phyloP scores from a whole-genome alignment of 257 asterid species.

The Datura wrightii region DNA sequence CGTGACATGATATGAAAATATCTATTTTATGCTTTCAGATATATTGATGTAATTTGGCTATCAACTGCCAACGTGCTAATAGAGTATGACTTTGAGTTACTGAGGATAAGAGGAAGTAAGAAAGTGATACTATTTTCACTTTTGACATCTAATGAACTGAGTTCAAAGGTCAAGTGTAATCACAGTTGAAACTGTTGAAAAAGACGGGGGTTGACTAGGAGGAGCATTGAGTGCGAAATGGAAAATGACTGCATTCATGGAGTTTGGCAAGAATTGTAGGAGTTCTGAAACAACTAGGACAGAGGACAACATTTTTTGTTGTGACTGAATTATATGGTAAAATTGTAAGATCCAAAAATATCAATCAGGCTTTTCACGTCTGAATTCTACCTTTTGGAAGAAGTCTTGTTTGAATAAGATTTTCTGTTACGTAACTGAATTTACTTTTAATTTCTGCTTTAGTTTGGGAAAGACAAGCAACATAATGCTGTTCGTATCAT shows the following conservation, averaged over 20 bases:
- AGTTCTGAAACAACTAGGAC: not conserved
- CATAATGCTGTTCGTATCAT: not conserved
- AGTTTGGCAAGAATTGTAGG: slow-evolving; percentile 1
- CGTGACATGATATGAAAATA: not conserved
- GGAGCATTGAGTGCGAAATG: not conserved
- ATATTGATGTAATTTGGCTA: not conserved
- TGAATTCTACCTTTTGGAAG: not conserved
- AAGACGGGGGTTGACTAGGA: not conserved
- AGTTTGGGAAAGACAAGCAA: not conserved
- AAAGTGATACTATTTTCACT: slow-evolving; percentile 1
- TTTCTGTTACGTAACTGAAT: not conserved
- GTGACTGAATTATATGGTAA: not conserved
- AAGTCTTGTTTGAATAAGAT: not conserved
- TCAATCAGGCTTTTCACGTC: not conserved
- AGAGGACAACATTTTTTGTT: not conserved
- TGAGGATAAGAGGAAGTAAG: not conserved
- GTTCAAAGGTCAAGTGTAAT: slow-evolving; percentile 6
- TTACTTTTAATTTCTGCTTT: not conserved
- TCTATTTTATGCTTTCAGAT: not conserved
- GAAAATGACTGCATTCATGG: not conserved
- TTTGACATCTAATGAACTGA: not conserved
- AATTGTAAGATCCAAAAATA: not conserved
- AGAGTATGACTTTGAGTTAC: slow-evolving; percentile 6
- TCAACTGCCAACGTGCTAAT: not conserved
- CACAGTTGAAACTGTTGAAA: not conserved